Percentiles rank a stretch among this genome's conserved stretches.
These are phyloP conservation scores for Patellifolia procumbens DNA, from an alignment of 179 eudicot species.

Conservation along the genomic window DNA sequence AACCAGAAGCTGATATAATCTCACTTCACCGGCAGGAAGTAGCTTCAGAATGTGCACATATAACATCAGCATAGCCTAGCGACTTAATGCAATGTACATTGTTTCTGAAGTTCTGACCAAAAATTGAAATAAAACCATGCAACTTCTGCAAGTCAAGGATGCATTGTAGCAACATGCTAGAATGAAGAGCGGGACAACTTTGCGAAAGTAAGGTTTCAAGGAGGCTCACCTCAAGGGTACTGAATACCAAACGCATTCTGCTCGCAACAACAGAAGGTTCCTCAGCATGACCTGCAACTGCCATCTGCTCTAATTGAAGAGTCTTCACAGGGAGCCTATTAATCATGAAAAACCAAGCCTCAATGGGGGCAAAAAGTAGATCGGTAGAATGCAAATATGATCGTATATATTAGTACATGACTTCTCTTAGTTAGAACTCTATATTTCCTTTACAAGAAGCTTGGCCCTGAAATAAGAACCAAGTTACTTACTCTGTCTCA, in stretches of 20 bases:
- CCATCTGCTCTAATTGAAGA: conserved; percentile 96
- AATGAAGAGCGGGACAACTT: not conserved
- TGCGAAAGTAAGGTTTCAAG: not conserved
- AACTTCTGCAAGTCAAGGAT: not conserved
- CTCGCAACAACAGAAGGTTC: conserved; percentile 93
- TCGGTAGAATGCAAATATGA: too few species aligned
- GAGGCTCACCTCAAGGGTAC: conserved; percentile 82
- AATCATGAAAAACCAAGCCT: conserved; percentile 4
- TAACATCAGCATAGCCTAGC: not conserved
- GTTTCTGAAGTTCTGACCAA: not conserved
- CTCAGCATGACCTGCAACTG: conserved; percentile 76
- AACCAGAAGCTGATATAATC: not conserved
- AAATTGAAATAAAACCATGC: not conserved
- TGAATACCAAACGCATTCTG: conserved; percentile 94
- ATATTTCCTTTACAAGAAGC: too few species aligned
- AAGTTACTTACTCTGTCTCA: too few species aligned
- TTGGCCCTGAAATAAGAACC: too few species aligned
- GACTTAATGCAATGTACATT: not conserved
- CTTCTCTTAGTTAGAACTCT: too few species aligned
- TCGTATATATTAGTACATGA: too few species aligned
- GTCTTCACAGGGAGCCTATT: conserved; percentile 96
- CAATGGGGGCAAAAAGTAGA: not conserved
- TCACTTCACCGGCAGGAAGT: not conserved
- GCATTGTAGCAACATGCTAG: too few species aligned
- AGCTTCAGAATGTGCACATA: not conserved